Evolutionary conservation across 306 rosid species (phyloP).

Genomic region (Fragaria ananassa): DNA sequence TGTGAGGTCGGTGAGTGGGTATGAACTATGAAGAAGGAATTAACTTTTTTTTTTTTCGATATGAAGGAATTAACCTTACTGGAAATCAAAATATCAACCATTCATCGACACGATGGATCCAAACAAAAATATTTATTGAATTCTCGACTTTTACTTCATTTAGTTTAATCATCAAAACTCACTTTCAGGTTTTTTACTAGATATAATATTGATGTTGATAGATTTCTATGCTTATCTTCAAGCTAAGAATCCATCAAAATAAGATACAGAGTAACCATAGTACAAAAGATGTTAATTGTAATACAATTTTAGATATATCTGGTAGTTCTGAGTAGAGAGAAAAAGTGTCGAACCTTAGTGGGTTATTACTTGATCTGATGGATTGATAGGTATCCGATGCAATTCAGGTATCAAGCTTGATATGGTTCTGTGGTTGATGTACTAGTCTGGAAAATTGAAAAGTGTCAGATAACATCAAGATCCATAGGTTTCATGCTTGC

Average conservation of each 20-base stretch:
- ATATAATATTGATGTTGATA: not conserved
- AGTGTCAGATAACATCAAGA: conserved; percentile 5
- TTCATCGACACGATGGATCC: not conserved
- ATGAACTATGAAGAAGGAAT: not conserved
- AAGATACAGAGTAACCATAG: not conserved
- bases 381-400: not conserved
- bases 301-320: not conserved
- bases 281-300: not conserved
- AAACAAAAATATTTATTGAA: not conserved
- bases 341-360: not conserved
- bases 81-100: not conserved
- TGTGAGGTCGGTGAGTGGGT: not conserved
- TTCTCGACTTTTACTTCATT: not conserved
- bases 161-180: not conserved
- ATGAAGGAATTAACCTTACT: not conserved
- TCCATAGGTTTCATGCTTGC: not conserved
- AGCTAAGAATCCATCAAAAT: not conserved
- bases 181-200: not conserved
- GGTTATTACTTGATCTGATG: not conserved
- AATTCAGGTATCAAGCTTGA: not conserved
- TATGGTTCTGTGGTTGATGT: conserved; percentile 1
- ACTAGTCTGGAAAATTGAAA: conserved; percentile 2
- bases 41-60: not conserved
- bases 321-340: not conserved
- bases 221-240: not conserved